phyloP scores from a whole-genome alignment of 1,284 basidiomycete genomes.

The Cryptococcus hybrid region DNA sequence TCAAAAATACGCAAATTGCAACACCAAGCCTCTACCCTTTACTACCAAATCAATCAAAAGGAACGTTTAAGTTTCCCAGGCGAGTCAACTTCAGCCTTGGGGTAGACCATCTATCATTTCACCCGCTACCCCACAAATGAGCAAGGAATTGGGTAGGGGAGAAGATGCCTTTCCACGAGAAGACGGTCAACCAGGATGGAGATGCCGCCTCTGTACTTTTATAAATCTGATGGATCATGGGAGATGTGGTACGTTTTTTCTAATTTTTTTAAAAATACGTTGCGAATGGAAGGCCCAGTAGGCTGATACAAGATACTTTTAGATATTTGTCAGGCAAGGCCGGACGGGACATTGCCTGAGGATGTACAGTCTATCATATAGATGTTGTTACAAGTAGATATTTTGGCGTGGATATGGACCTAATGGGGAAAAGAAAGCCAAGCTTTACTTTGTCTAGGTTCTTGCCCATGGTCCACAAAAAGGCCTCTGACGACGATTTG shows the following conservation, averaged over 20 bases:
- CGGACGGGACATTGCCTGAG: slow-evolving; percentile 23
- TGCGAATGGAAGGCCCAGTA: too few relatives aligned
- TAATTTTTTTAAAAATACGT: too few relatives aligned
- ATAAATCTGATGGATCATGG: slow-evolving; percentile 31
- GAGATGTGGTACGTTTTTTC: slow-evolving; percentile 33
- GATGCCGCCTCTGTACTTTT: slow-evolving; percentile 34
- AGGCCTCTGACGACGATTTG: too few relatives aligned
- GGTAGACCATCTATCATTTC: slow-evolving; percentile 1
- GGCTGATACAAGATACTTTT: neutral
- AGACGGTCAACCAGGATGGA: slow-evolving; percentile 20
- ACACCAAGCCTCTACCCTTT: neutral
- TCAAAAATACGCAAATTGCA: neutral
- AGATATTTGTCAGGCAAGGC: slow-evolving; percentile 38
- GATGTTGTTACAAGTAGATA: too few relatives aligned
- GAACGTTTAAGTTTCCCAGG: slow-evolving; percentile 24
- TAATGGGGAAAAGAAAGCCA: too few relatives aligned
- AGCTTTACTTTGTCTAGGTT: too few relatives aligned
- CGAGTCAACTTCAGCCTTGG: slow-evolving; percentile 3
- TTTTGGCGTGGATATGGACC: too few relatives aligned
- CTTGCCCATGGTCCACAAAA: too few relatives aligned
- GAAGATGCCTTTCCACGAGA: neutral
- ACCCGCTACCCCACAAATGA: neutral
- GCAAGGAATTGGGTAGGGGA: neutral
- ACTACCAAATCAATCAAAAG: slow-evolving; percentile 10
- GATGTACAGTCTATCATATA: neutral